Conservation (phyloP, 2,329 filamentous ascomycete genomes). For the Tolypocladium album region DNA sequence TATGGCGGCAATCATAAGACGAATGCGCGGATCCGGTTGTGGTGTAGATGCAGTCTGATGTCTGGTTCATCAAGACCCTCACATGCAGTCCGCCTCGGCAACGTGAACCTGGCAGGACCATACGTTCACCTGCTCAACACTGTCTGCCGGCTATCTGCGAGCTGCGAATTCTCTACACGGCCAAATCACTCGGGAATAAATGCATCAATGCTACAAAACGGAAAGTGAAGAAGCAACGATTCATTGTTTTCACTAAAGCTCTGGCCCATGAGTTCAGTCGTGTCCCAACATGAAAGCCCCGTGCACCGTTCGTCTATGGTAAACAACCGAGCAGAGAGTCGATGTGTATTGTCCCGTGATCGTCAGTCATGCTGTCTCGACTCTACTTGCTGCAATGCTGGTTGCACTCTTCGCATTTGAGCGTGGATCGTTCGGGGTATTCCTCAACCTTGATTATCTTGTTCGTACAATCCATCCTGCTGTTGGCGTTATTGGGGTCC, state of each 20-base stretch:
- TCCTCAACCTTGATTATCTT: not conserved
- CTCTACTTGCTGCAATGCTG: not conserved
- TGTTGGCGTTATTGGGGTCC: constrained; percentile 3
- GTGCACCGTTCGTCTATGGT: not conserved
- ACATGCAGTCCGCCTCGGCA: not conserved
- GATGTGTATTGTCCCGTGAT: too few relatives aligned
- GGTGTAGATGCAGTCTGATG: too few relatives aligned
- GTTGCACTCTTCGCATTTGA: not conserved
- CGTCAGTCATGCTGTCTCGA: too few relatives aligned
- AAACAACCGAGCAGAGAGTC: not conserved
- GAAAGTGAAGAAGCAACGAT: not conserved
- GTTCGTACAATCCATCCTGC: constrained; percentile 4
- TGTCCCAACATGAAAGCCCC: not conserved
- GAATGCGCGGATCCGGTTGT: not conserved
- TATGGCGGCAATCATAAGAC: not conserved
- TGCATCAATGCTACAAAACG: not conserved
- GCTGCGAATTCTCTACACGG: not conserved
- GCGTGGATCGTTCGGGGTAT: not conserved
- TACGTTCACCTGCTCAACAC: not conserved
- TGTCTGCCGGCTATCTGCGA: not conserved
- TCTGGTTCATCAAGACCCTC: not conserved
- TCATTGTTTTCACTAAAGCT: not conserved
- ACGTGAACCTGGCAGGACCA: not conserved
- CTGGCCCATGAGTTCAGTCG: not conserved
- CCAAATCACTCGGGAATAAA: not conserved